Evolutionary conservation across 495 filamentous ascomycete species (phyloP).

Genomic region (Tuber magnatum): DNA sequence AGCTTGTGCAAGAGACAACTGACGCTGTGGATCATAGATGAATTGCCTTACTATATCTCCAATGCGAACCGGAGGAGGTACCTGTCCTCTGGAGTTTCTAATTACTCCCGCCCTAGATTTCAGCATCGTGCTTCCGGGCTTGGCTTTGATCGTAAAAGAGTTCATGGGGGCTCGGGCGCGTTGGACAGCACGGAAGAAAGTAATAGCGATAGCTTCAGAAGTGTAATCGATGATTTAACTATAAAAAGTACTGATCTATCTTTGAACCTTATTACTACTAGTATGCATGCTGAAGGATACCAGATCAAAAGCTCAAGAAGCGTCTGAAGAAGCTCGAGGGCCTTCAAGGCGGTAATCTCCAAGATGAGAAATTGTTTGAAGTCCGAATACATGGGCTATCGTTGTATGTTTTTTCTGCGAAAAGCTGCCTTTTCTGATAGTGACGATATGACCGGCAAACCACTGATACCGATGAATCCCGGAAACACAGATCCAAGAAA

Average conservation of each 20-base stretch:
- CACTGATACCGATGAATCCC: slow-evolving; percentile 9
- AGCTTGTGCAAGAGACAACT: not conserved
- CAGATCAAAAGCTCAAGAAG: slow-evolving; percentile 56
- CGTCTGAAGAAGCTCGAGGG: slow-evolving; percentile 61
- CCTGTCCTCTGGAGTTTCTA: not conserved
- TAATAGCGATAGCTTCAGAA: slow-evolving; percentile 54
- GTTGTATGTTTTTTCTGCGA: slow-evolving; percentile 28
- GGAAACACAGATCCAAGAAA: slow-evolving; percentile 50
- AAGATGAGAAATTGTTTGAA: slow-evolving; percentile 66
- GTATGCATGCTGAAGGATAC: slow-evolving; percentile 17
- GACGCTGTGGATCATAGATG: slow-evolving; percentile 30
- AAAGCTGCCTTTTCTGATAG: slow-evolving; percentile 13
- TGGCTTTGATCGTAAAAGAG: slow-evolving; percentile 4
- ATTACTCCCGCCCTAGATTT: not conserved
- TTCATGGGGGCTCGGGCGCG: not conserved
- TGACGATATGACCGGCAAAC: slow-evolving; percentile 16
- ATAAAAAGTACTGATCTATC: slow-evolving; percentile 51
- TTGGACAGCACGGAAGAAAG: slow-evolving; percentile 46
- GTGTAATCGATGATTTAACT: slow-evolving; percentile 66
- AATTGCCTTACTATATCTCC: slow-evolving; percentile 39
- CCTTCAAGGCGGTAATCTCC: slow-evolving; percentile 53
- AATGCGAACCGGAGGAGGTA: slow-evolving; percentile 26
- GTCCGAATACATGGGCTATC: slow-evolving; percentile 64
- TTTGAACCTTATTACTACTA: not conserved
- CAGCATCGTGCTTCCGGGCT: not conserved